A percentile compares a stretch with the other conserved stretches of the same genome.
Evolutionary conservation across 495 filamentous ascomycete species (phyloP).

Genomic region (Penicillium taxi): DNA sequence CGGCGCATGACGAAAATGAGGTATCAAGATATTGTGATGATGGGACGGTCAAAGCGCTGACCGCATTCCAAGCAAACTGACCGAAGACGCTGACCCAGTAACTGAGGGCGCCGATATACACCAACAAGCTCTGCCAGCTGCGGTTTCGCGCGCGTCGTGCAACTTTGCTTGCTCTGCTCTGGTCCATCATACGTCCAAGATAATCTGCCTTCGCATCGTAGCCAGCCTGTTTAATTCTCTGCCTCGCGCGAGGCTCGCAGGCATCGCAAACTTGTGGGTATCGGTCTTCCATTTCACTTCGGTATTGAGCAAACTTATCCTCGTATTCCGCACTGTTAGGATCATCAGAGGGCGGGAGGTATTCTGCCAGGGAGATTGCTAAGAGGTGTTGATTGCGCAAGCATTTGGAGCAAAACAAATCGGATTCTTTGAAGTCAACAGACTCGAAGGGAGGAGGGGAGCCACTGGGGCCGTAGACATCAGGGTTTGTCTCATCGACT

Average conservation of each 20-base stretch:
- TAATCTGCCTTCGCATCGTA: conserved; percentile 77
- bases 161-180: conserved; percentile 43
- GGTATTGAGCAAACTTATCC: conserved; percentile 51
- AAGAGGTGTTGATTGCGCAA: conserved; percentile 75
- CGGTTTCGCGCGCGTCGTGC: conserved; percentile 29
- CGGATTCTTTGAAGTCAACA: conserved; percentile 29
- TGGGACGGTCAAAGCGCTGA: conserved; percentile 19
- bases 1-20: conserved; percentile 23
- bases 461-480: conserved; percentile 17
- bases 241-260: conserved; percentile 60
- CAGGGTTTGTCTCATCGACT: conserved; percentile 39
- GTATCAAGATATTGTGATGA: conserved; percentile 1
- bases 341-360: conserved; percentile 60
- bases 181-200: conserved; percentile 62
- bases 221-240: conserved; percentile 55
- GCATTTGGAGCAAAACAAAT: conserved; percentile 71
- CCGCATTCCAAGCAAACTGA: conserved; percentile 37
- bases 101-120: conserved; percentile 41
- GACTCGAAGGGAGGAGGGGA: conserved; percentile 27
- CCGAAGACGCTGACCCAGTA: conserved; percentile 44
- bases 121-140: conserved; percentile 46
- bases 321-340: conserved; percentile 53
- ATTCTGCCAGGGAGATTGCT: conserved; percentile 56
- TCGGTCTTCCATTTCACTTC: conserved; percentile 56
- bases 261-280: conserved; percentile 79